Conservation (phyloP, 495 filamentous ascomycete species). For the Thermothielavioides terrestris region DNA sequence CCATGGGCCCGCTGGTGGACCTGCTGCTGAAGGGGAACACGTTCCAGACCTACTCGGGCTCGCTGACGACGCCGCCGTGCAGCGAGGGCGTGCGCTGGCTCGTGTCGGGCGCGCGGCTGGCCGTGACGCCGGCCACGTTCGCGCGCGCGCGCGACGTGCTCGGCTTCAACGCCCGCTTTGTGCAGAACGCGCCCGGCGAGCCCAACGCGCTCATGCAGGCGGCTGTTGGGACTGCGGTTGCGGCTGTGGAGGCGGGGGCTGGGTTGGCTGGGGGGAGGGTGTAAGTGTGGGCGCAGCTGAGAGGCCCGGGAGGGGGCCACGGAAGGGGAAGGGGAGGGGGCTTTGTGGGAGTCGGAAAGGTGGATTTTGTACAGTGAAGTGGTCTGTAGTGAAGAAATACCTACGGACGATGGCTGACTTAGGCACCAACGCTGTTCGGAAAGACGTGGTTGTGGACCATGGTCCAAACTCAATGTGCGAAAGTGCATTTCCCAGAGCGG, state of each 20-base stretch:
- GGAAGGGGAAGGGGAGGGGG: not conserved
- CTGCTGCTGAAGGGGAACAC: slow-evolving; percentile 41
- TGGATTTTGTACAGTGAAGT: too few relatives aligned
- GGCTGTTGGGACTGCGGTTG: slow-evolving; percentile 8
- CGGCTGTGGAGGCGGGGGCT: slow-evolving; percentile 3
- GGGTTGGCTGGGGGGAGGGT: not conserved
- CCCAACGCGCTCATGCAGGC: slow-evolving; percentile 42
- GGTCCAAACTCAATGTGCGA: too few relatives aligned
- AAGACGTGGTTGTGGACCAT: too few relatives aligned
- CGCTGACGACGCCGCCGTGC: slow-evolving; percentile 63
- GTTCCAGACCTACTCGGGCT: slow-evolving; percentile 44
- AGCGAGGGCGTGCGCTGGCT: slow-evolving; percentile 52
- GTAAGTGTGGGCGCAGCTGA: too few relatives aligned
- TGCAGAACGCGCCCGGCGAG: slow-evolving; percentile 48
- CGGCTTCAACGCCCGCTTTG: slow-evolving; percentile 56
- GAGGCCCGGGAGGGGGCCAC: not conserved
- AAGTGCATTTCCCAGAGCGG: too few relatives aligned
- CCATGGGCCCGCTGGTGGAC: slow-evolving; percentile 46
- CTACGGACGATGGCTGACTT: too few relatives aligned
- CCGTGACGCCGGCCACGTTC: slow-evolving; percentile 46
- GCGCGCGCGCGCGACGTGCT: slow-evolving; percentile 48
- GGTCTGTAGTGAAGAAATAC: too few relatives aligned
- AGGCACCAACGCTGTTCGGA: too few relatives aligned
- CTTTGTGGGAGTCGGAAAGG: too few relatives aligned
- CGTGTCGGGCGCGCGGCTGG: slow-evolving; percentile 44